Evolutionary conservation across 1,284 basidiomycete genomes (phyloP), one percentile per base, ranked within the genome.

Genomic region (Microstroma glucosiphilum): DNA sequence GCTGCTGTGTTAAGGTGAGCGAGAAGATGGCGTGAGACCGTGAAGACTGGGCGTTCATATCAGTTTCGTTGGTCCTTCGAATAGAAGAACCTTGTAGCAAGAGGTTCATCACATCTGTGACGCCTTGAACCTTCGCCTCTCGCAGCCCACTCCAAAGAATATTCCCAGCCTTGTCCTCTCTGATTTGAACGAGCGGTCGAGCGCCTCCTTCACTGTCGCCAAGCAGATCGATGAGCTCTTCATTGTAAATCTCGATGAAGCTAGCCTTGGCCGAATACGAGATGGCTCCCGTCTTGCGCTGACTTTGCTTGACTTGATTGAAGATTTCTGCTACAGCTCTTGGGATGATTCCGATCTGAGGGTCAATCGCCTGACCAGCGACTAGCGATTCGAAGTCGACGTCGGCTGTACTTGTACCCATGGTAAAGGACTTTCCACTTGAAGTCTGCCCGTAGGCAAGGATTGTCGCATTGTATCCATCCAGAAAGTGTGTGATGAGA

Each of bases 11-110:
- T 57, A 99, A 83, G 6, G 91, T 96, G 62, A 99, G 84, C 53
- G 93, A 96, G 81, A 98, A 98, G 81, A 98, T 97, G 61, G 96
- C 94, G 84, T 98, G 94, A 25, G 92, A 96, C 67, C 94, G 89
- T 53, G 93, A 97, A 0, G 91, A 94, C 78, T 96, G 92, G 4
- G 92, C 90, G 78, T 98, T 98, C 94, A 98, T 97, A 76, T 93
- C 91, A 46, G 94, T 98, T 80, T 96, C 91, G 71, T 94, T 93
- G 6, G 96, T 98, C 60, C 93, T 87, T 56, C 94, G 86, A 57
- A 94, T 88, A 13, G 89, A 85, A 19, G 91, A 90, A 40, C 94
- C 94, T 72, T 91, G 88, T 84, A 73, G 60, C 26, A 85, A 88
- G 80, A 83, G 89, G 86, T 84, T 85, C 91, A 98, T 96, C 75